A percentile compares a stretch with the other conserved stretches of the same genome.
phyloP scores from a whole-genome alignment of 768 basidiomycete species.

The Boletus tylopilopsis region DNA sequence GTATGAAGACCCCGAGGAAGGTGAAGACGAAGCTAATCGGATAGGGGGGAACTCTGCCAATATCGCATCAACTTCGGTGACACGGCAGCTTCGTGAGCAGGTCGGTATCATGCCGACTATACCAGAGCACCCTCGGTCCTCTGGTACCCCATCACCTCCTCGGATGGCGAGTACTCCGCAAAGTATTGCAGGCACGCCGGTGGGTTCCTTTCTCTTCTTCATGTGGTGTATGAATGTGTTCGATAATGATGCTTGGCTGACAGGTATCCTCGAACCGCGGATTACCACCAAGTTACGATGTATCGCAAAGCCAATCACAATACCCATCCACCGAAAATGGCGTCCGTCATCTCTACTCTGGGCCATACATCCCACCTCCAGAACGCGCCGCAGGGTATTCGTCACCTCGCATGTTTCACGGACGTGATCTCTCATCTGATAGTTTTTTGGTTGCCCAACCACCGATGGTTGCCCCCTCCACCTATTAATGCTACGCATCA shows the following conservation, averaged over 20 bases:
- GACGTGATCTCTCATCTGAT: slow-evolving; percentile 26
- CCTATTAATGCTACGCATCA: slow-evolving; percentile 18
- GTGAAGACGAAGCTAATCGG: slow-evolving; percentile 11
- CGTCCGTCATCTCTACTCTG: slow-evolving; percentile 14
- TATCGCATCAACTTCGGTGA: slow-evolving; percentile 12
- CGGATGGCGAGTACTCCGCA: background rate
- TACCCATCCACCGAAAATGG: slow-evolving; percentile 25
- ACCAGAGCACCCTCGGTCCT: slow-evolving; percentile 1
- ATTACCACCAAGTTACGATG: slow-evolving; percentile 15
- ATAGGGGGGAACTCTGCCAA: slow-evolving; percentile 20
- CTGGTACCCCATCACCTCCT: background rate
- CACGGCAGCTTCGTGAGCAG: slow-evolving; percentile 9
- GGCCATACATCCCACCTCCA: slow-evolving; percentile 34
- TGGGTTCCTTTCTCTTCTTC: slow-evolving; percentile 4
- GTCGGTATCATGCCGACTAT: background rate
- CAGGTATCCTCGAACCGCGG: slow-evolving; percentile 10
- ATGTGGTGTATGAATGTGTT: background rate
- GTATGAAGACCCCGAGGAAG: slow-evolving; percentile 11
- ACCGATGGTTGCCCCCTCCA: slow-evolving; percentile 20
- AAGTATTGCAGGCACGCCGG: slow-evolving; percentile 9
- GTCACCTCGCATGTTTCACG: slow-evolving; percentile 16
- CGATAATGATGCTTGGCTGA: background rate
- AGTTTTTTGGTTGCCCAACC: slow-evolving; percentile 22
- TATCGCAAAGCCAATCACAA: slow-evolving; percentile 10
- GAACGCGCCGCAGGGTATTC: slow-evolving; percentile 35